Evolutionary conservation across 1,139 yeast species (phyloP), one percentile per base, ranked within the genome.

Genomic region (Yamadazyma conglobata): DNA sequence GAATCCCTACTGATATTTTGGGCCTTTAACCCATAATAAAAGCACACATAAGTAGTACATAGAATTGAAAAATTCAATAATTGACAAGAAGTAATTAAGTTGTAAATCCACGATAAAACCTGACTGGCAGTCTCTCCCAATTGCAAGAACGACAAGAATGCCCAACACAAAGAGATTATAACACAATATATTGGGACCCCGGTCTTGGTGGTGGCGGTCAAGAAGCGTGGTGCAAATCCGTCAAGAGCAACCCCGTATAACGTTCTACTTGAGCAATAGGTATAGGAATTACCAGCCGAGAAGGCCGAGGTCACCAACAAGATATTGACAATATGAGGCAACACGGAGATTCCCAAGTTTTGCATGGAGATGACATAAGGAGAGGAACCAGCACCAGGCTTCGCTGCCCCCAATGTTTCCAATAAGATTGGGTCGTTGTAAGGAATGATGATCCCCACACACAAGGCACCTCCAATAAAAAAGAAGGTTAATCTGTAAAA

Each of bases 391-490:
- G 86, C 86, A 26, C 75, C 68, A 6, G 75, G 70, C 17, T 70
- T 67, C 12, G 55, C 38, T 43, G 45, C 39, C 10, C 70, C 40
- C 16, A 54, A 47, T 15, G 60, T 50, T 22, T 37, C 43, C 14
- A 56, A 34, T 44, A 79, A 64, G 34, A 60, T 50, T 25, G 76
- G 74, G 52, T 82, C 89, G 46, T 70, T 74, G 43, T 78, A 78
- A 17, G 89, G 79, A 34, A 83, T 88, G 50, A 84, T 71, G 73
- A 82, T 69, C 30, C 91, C 89, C 32, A 70, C 68, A 26, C 70
- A 53, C 20, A 70, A 52, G 15, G 73, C 64, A 1, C 74, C 68
- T 39, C 70, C 54, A 33, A 61, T 56, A 56, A 79, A 80, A 54
- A 79, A 80, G 22, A 79, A 55, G 10, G 76, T 58, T 32, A 80